Evolutionary conservation across 1,284 basidiomycete species (phyloP).

Genomic region (Tranzscheliella williamsii): DNA sequence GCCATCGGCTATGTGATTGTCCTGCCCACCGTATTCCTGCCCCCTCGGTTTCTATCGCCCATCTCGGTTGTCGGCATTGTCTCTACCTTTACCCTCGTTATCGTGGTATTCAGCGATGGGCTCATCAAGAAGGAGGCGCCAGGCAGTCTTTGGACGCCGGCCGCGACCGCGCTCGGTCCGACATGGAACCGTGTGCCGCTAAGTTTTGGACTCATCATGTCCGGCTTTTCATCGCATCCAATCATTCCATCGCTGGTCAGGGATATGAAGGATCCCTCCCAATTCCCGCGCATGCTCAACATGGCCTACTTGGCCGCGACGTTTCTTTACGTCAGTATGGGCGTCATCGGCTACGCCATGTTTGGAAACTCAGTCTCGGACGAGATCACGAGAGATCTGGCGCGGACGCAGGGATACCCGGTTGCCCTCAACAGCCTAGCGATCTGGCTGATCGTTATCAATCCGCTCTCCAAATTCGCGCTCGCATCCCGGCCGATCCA

Average conservation of each 20-base stretch:
- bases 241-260: conserved; percentile 85
- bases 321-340: conserved; percentile 76
- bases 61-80: conserved; percentile 62
- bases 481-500: conserved; percentile 73
- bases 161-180: conserved; percentile 71
- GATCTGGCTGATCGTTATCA: conserved; percentile 87
- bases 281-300: conserved; percentile 81
- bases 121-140: conserved; percentile 76
- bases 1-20: conserved; percentile 44
- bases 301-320: conserved; percentile 85
- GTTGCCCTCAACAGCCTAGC: conserved; percentile 73
- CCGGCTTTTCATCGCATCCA: conserved; percentile 93
- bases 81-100: conserved; percentile 67
- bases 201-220: conserved; percentile 88
- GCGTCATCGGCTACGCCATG: conserved; percentile 87
- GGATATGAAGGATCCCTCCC: conserved; percentile 83
- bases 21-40: conserved; percentile 53
- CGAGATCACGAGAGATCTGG: conserved; percentile 85
- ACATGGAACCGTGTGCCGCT: conserved; percentile 65
- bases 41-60: conserved; percentile 50
- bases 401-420: conserved; percentile 77
- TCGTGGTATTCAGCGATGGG: conserved; percentile 83
- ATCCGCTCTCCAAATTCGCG: conserved; percentile 76
- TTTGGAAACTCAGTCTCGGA: conserved; percentile 63
- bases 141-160: conserved; percentile 78